Evolutionary conservation across 208 protist genomes (phyloP).

Genomic region (Crithidia sp.): DNA sequence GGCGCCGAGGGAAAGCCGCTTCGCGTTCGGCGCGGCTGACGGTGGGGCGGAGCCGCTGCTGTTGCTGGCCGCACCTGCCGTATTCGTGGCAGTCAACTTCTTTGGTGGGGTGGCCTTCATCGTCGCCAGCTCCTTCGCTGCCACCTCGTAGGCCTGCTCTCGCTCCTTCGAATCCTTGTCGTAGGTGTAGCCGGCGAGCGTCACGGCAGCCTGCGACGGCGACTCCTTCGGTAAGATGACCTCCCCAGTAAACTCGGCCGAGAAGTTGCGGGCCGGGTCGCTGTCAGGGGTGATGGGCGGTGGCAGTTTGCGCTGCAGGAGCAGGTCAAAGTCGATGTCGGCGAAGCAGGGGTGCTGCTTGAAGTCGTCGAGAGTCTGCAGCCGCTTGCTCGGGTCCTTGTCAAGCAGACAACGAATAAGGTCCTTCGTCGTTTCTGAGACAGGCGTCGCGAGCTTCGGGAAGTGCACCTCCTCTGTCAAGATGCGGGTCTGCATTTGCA

Average conservation of each 20-base stretch:
- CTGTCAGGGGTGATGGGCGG: conserved; percentile 76
- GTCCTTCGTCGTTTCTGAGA: conserved; percentile 68
- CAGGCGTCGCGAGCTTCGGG: conserved; percentile 40
- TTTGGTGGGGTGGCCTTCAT: not conserved
- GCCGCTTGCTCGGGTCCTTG: conserved; percentile 71
- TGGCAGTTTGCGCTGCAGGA: conserved; percentile 67
- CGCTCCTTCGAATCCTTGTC: conserved; percentile 31
- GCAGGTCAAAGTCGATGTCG: conserved; percentile 72
- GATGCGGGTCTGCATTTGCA: conserved; percentile 88
- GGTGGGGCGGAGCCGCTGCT: not conserved
- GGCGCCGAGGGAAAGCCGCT: conserved; percentile 16
- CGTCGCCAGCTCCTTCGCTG: not conserved
- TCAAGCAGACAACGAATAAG: conserved; percentile 83
- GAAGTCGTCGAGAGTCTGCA: conserved; percentile 85
- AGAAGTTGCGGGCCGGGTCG: conserved; percentile 81
- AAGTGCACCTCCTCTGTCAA: conserved; percentile 71
- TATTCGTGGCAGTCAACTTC: not conserved
- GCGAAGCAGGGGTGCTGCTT: conserved; percentile 86
- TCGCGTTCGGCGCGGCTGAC: conserved; percentile 1
- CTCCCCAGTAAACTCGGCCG: conserved; percentile 73
- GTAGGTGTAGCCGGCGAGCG: conserved; percentile 78
- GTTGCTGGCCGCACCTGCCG: not conserved
- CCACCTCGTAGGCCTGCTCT: not conserved
- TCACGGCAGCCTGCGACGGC: conserved; percentile 35
- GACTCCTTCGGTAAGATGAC: conserved; percentile 32